Evolutionary conservation across 2,329 filamentous ascomycete genomes (phyloP).

Genomic region (Parascedosporium putredinis): DNA sequence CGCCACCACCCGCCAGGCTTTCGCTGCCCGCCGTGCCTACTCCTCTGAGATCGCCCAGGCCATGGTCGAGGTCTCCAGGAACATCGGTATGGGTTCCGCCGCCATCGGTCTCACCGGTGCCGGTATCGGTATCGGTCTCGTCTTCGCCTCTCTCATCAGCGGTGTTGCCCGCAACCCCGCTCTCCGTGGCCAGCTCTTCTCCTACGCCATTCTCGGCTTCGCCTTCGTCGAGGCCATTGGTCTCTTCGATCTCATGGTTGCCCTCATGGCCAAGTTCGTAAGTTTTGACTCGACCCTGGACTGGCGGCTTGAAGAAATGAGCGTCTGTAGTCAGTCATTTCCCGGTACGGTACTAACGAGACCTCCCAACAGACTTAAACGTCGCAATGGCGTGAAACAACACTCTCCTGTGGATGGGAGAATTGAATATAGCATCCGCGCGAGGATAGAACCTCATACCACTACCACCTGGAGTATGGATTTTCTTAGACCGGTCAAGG

Average conservation of each 20-base stretch:
- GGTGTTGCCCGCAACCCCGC: constrained; percentile 89
- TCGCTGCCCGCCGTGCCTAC: constrained; percentile 65
- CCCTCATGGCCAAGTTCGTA: constrained; percentile 88
- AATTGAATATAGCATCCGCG: constrained; percentile 8
- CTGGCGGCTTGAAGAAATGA: background rate
- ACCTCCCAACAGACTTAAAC: constrained; percentile 5
- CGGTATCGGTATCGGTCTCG: constrained; percentile 91
- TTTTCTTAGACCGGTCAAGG: constrained; percentile 7
- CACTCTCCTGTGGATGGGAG: constrained; percentile 8
- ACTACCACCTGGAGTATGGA: constrained; percentile 8
- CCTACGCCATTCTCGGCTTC: constrained; percentile 91
- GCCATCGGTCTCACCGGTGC: constrained; percentile 88
- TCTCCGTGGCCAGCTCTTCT: constrained; percentile 91
- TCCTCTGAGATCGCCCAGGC: constrained; percentile 80
- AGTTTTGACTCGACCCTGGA: constrained; percentile 21
- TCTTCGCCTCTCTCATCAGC: constrained; percentile 83
- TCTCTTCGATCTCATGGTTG: constrained; percentile 86
- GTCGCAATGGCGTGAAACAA: background rate
- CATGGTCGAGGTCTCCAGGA: constrained; percentile 85
- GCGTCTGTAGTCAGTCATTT: no score
- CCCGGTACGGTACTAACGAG: no score
- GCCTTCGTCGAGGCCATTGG: constrained; percentile 89
- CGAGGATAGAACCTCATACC: background rate
- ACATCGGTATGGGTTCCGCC: constrained; percentile 79
- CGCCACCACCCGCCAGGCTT: constrained; percentile 51